These are phyloP conservation scores for Penicillium manginii DNA, from an alignment of 495 filamentous ascomycete genomes.

Conservation along the genomic window DNA sequence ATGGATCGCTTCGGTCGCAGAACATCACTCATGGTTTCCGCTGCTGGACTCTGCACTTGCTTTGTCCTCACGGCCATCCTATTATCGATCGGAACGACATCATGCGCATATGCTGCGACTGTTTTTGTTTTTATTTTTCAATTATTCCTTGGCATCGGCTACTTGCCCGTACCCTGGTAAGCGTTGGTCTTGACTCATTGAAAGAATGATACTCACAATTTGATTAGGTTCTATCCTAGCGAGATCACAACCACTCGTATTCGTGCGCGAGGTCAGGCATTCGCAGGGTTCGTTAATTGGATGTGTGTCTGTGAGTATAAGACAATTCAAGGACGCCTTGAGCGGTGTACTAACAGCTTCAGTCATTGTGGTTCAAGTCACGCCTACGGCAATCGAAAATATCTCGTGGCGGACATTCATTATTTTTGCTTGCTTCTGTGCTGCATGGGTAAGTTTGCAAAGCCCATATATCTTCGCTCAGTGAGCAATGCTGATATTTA, in stretches of 20 bases:
- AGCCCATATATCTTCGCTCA: not conserved
- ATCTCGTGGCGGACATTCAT: constrained; percentile 67
- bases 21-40: constrained; percentile 51
- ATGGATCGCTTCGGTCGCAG: constrained; percentile 59
- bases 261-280: constrained; percentile 41
- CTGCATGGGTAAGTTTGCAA: constrained; percentile 24
- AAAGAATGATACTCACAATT: constrained; percentile 42
- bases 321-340: not conserved
- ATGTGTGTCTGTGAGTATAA: constrained; percentile 44
- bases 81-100: constrained; percentile 29
- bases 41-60: constrained; percentile 48
- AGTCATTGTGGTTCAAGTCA: constrained; percentile 61
- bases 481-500: constrained; percentile 40
- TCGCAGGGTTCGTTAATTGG: constrained; percentile 51
- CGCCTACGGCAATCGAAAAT: constrained; percentile 61
- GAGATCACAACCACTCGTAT: constrained; percentile 58
- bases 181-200: constrained; percentile 45
- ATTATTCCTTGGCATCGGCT: constrained; percentile 51
- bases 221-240: constrained; percentile 67
- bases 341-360: not conserved
- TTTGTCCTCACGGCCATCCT: constrained; percentile 40
- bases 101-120: constrained; percentile 42
- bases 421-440: constrained; percentile 57
- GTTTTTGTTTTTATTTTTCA: constrained; percentile 55
- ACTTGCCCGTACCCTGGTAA: constrained; percentile 55